Base-by-base conservation (phyloP, 2,329 filamentous ascomycete genomes). In the Hysterium pulicare region DNA sequence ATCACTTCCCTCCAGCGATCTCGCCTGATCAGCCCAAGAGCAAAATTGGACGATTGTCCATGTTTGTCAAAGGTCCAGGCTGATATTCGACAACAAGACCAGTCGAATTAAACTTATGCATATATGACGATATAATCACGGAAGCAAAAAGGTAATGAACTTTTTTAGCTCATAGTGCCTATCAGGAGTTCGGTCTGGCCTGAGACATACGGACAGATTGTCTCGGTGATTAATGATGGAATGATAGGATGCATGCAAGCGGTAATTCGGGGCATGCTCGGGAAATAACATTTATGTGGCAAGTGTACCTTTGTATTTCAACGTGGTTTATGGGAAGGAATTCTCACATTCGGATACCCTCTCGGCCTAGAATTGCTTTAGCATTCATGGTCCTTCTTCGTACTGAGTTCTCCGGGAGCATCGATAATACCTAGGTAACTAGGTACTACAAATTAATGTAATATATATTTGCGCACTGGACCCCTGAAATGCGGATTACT, bases 301-400 rank as follows among this genome's bases (percentile, higher is more conserved):
- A 13, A 32, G 13, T 16, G n/a, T 4, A n/a, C 17, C 17, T 32
- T 32, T 5, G n/a, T 32, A n/a, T 32, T 28, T 28, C n/a, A 28
- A 28, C n/a, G 26, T 28, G 26, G 26, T 8, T 28, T 28, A 8
- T 17, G 10, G 16, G 4, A 19, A 6, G 10, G 4, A 19, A 6
- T 34, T 33, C 16, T 34, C 11, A 34, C 32, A 4, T 34, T 17
- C 32, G 32, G 32, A 34, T 34, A 34, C 32, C 32, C 32, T 19
- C n/a, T 34, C 32, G 11, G 13, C 32, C 13, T n/a, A 32, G 4
- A 32, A 32, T n/a, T 4, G 3, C 17, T 32, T 32, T 13, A 32
- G 28, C 17, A n/a, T 32, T 4, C 17, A n/a, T 32, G 28, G 4
- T 4, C 13, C 17, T 5, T 9, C 17, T 32, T n/a, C n/a, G n/a